phyloP scores from a whole-genome alignment of 2,329 filamentous ascomycete genomes.

The Cryphonectria parasitica region DNA sequence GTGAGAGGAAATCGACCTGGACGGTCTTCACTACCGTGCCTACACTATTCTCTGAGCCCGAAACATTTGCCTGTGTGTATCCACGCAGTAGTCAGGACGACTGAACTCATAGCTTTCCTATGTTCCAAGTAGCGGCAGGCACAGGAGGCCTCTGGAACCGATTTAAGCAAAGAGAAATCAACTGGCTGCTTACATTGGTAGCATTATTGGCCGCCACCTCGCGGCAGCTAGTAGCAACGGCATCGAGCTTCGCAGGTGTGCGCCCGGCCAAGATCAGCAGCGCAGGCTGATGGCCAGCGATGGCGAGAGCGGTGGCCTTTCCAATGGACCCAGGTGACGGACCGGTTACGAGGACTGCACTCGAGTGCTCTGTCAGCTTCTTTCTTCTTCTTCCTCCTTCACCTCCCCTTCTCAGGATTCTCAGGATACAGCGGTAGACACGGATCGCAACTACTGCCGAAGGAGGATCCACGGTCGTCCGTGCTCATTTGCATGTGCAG shows the following conservation, averaged over 20 bases:
- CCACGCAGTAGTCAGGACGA: not conserved
- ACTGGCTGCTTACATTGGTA: constrained; percentile 6
- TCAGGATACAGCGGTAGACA: not conserved
- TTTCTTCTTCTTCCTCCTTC: not conserved
- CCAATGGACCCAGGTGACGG: constrained; percentile 44
- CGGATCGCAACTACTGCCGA: not conserved
- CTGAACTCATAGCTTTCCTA: not conserved
- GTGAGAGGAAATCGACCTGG: constrained; percentile 36
- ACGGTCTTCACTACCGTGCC: constrained; percentile 36
- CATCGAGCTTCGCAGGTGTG: constrained; percentile 38
- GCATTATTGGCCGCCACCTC: constrained; percentile 14
- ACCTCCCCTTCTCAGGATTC: not conserved
- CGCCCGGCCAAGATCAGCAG: constrained; percentile 46
- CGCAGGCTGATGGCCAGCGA: constrained; percentile 40
- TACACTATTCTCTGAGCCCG: constrained; percentile 15
- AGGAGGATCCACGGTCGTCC: not conserved
- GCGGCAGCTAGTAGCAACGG: constrained; percentile 34
- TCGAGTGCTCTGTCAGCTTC: not conserved
- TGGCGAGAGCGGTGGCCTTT: constrained; percentile 38
- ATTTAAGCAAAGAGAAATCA: not conserved
- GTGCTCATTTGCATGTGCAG: constrained; percentile 1
- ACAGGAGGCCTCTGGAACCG: constrained; percentile 9
- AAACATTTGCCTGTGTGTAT: constrained; percentile 13
- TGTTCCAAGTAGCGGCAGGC: not conserved
- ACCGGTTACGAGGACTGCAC: constrained; percentile 45